Percentiles rank a stretch among this genome's conserved stretches.
Evolutionary conservation across 768 basidiomycete species (phyloP).

Genomic region (Hydnomerulius pinastri): DNA sequence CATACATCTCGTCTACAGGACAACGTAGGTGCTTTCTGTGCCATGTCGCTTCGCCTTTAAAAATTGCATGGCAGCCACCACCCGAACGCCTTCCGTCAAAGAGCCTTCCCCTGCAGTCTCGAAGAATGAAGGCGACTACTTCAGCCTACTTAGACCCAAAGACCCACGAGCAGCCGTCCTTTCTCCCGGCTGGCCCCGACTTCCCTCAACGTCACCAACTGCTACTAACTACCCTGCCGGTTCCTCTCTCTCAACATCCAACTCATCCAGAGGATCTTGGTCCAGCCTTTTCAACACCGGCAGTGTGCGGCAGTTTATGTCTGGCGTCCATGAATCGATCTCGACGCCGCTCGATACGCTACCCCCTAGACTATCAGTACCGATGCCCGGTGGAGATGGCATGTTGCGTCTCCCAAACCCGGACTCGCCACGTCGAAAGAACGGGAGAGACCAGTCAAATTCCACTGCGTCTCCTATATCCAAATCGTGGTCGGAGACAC

Average conservation of each 20-base stretch:
- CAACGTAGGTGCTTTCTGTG: slow-evolving; percentile 12
- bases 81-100: slow-evolving; percentile 20
- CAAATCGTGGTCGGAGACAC: slow-evolving; percentile 59
- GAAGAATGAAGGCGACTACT: slow-evolving; percentile 55
- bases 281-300: slow-evolving; percentile 73
- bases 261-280: slow-evolving; percentile 78
- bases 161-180: slow-evolving; percentile 41
- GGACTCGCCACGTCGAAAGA: slow-evolving; percentile 31
- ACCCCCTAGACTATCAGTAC: slow-evolving; percentile 23
- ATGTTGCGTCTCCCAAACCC: slow-evolving; percentile 22
- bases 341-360: slow-evolving; percentile 37
- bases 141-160: slow-evolving; percentile 43
- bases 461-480: slow-evolving; percentile 39
- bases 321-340: slow-evolving; percentile 55
- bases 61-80: neutral
- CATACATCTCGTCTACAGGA: slow-evolving; percentile 11
- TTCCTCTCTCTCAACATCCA: slow-evolving; percentile 50
- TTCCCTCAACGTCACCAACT: slow-evolving; percentile 45
- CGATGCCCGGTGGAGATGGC: slow-evolving; percentile 24
- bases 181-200: slow-evolving; percentile 56
- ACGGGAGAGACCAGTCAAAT: slow-evolving; percentile 28
- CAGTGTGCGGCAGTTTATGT: slow-evolving; percentile 68
- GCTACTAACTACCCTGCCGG: slow-evolving; percentile 37
- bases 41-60: neutral
- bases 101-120: slow-evolving; percentile 18